Base-by-base conservation (phyloP, 2,329 filamentous ascomycete species). In the Rhexocercosporidium sp. region DNA sequence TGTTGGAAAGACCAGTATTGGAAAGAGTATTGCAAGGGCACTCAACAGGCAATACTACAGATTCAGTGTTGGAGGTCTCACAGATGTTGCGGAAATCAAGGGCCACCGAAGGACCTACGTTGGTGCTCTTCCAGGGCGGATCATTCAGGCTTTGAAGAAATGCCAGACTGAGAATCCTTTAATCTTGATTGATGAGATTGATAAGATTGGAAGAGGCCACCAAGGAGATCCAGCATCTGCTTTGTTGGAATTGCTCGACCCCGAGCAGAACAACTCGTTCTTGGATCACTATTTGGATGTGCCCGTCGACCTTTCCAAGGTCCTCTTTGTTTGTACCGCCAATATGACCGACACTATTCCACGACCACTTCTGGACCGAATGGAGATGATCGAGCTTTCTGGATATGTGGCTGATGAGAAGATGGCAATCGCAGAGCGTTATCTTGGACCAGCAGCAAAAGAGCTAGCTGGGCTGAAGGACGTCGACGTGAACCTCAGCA, bases 291-390 rank as follows among this genome's bases (percentile, higher is more conserved):
- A 99, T 82, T 93, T 99, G 87, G 96, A 99, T 78, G 94, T 99
- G 0, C 96, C 96, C 0, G 95, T 99, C 6, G 96, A 99, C 77
- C 84, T 99, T 60, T 97, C 94, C 60, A 98, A 98, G 82, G 96
- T 99, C 2, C 86, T 99, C 25, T 99, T 99, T 77, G 96, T 99
- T 49, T 99, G 96, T 85, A 99, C 96, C 16, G 96, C 96, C 67
- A 99, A 99, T 79, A 96, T 98, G 91, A 97, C 94, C 0, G 96
- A 99, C 76, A 99, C 96, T 0, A 99, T 99, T 69, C 96, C 96
- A 18, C 88, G 94, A 49, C 96, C 96, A 3, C 85, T 99, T 0
- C 86, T 98, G 18, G 96, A 99, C 78, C 91, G 96, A 73, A 99
- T 99, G 96, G 96, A 99, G 79, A 89, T 98, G 75, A 99, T 99